A percentile compares a stretch with the other conserved stretches of the same genome.
phyloP scores from a whole-genome alignment of 306 rosid genomes.

The Fragaria vesca region DNA sequence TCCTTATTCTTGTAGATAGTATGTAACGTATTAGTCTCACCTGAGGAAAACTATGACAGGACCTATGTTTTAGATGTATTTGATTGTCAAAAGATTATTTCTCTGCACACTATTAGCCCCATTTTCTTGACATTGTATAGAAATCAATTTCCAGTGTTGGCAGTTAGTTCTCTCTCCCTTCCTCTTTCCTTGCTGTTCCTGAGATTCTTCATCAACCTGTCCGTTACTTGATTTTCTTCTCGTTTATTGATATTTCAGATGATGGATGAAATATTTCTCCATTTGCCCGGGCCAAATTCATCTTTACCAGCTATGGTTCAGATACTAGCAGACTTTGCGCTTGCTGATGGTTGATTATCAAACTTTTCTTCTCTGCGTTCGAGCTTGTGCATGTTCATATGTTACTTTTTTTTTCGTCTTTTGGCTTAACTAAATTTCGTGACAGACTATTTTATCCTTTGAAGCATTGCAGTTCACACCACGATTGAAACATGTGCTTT shows the following conservation, averaged over 20 bases:
- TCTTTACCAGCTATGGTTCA: constrained; percentile 90
- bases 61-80: not conserved
- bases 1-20: not conserved
- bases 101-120: not conserved
- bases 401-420: not conserved
- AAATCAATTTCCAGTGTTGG: not conserved
- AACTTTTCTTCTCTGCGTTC: constrained; percentile 22
- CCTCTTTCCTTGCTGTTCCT: not conserved
- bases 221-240: not conserved
- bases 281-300: constrained; percentile 78
- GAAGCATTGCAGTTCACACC: constrained; percentile 89
- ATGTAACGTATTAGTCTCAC: not conserved
- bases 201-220: not conserved
- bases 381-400: not conserved
- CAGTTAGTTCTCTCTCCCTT: constrained; percentile 5
- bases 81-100: not conserved
- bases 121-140: not conserved
- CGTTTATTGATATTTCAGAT: constrained; percentile 60
- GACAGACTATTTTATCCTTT: constrained; percentile 30
- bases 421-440: constrained; percentile 29
- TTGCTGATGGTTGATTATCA: constrained; percentile 67
- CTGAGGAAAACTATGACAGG: not conserved
- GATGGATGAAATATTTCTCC: constrained; percentile 94
- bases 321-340: constrained; percentile 88
- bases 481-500: constrained; percentile 84